Evolutionary conservation across 2,329 filamentous ascomycete species (phyloP).

Genomic region (Diaporthe ilicicola): DNA sequence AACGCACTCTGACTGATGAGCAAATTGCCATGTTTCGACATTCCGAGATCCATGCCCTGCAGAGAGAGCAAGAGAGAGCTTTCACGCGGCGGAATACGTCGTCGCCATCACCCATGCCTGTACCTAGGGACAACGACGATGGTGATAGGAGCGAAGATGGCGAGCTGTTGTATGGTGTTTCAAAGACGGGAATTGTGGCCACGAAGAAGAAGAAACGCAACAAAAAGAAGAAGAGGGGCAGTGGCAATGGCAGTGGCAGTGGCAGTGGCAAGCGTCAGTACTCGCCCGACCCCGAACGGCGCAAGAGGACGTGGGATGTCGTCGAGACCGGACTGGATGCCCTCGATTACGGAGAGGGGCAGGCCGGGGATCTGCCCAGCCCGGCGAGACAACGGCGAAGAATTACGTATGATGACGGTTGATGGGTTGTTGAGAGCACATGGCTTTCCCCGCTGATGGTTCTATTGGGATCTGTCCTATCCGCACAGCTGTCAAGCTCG

Average conservation of each 20-base stretch:
- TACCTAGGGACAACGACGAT: conserved; percentile 8
- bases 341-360: conserved; percentile 65
- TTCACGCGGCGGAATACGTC: conserved; percentile 15
- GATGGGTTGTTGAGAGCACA: conserved; percentile 26
- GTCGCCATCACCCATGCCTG: neutral
- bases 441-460: neutral
- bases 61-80: conserved; percentile 58
- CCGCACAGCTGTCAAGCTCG: neutral
- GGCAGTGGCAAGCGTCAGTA: conserved; percentile 49
- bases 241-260: conserved; percentile 48
- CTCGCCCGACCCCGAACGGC: conserved; percentile 66
- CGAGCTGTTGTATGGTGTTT: conserved; percentile 38
- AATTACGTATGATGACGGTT: conserved; percentile 56
- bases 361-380: conserved; percentile 35
- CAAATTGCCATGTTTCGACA: conserved; percentile 92
- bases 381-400: conserved; percentile 50
- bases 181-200: conserved; percentile 37
- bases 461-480: neutral
- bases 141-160: conserved; percentile 33
- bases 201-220: conserved; percentile 44
- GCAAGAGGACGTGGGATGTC: conserved; percentile 74
- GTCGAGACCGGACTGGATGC: conserved; percentile 68
- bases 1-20: conserved; percentile 89
- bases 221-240: conserved; percentile 44
- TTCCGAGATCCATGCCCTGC: conserved; percentile 80